Conservation (phyloP, 2,329 filamentous ascomycete genomes). For the Anthostomella pinea region DNA sequence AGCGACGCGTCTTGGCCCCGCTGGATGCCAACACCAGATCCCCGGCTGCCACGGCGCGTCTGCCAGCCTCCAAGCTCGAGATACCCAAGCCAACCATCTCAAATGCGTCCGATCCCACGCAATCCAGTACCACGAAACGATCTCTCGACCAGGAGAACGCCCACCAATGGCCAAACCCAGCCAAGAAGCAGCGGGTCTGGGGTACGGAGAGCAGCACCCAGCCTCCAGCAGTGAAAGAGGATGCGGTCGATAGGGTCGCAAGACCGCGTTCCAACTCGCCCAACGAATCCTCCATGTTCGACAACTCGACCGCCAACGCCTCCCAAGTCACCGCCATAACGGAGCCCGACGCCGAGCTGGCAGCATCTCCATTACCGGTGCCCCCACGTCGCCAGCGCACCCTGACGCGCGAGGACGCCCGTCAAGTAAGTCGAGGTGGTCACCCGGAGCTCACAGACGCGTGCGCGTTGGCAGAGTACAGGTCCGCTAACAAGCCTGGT, state of each 20-base stretch:
- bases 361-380: conserved; percentile 12
- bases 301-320: conserved; percentile 44
- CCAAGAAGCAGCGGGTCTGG: conserved; percentile 24
- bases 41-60: conserved; percentile 11
- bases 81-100: conserved; percentile 11
- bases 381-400: conserved; percentile 21
- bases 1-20: conserved; percentile 29
- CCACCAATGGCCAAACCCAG: conserved; percentile 5
- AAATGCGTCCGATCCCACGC: conserved; percentile 2
- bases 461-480: too few relatives aligned
- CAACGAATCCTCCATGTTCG: conserved; percentile 49
- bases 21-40: conserved; percentile 29
- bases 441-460: too few relatives aligned
- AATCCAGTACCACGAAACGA: conserved; percentile 15
- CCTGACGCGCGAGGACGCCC: conserved; percentile 51
- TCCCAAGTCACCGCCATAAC: conserved; percentile 49
- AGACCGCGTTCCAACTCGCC: conserved; percentile 33
- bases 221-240: conserved; percentile 8
- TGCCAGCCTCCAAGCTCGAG: conserved; percentile 16
- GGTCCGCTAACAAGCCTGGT: conserved; percentile 7
- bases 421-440: conserved; percentile 50
- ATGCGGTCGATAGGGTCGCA: conserved; percentile 4
- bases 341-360: conserved; percentile 40
- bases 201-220: conserved; percentile 2
- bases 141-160: conserved; percentile 14